Percentiles rank a stretch among this genome's conserved stretches.
phyloP scores from a whole-genome alignment of 1,284 basidiomycete genomes.

The Peniophora sp. region DNA sequence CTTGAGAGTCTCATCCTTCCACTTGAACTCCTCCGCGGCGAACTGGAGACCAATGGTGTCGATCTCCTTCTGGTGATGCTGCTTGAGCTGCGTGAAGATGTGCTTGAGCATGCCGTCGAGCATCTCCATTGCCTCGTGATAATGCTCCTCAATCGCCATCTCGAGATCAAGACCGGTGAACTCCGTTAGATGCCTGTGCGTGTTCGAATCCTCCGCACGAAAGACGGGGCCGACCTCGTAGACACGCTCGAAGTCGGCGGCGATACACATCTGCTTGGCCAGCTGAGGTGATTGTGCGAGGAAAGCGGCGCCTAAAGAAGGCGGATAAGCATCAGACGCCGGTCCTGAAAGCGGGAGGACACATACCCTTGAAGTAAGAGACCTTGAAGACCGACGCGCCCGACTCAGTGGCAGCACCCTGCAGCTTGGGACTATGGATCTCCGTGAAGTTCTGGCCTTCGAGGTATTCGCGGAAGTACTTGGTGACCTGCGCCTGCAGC shows the following conservation, averaged over 20 bases:
- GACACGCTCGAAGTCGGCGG: slow-evolving; percentile 95
- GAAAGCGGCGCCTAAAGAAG: slow-evolving; percentile 72
- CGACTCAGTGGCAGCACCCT: slow-evolving; percentile 94
- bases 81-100: slow-evolving; percentile 79
- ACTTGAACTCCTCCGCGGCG: slow-evolving; percentile 87
- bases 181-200: slow-evolving; percentile 97
- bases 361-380: slow-evolving; percentile 88
- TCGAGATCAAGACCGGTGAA: slow-evolving; percentile 99
- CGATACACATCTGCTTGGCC: slow-evolving; percentile 99
- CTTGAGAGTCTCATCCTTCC: slow-evolving; percentile 76
- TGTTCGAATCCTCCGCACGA: slow-evolving; percentile 97
- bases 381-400: slow-evolving; percentile 98
- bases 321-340: neutral
- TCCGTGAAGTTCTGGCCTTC: slow-evolving; percentile 77
- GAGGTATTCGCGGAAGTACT: slow-evolving; percentile 86
- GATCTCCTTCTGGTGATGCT: slow-evolving; percentile 77
- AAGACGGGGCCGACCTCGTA: slow-evolving; percentile 97
- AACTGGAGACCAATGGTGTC: slow-evolving; percentile 80
- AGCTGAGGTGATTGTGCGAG: slow-evolving; percentile 96
- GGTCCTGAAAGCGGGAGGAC: slow-evolving; percentile 1
- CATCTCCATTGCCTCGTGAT: slow-evolving; percentile 90
- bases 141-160: slow-evolving; percentile 98
- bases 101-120: slow-evolving; percentile 78
- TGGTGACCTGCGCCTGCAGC: slow-evolving; percentile 83
- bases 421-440: slow-evolving; percentile 97